Conservation (phyloP, 73 alveolate genomes). For the Uronychia binucleata region DNA sequence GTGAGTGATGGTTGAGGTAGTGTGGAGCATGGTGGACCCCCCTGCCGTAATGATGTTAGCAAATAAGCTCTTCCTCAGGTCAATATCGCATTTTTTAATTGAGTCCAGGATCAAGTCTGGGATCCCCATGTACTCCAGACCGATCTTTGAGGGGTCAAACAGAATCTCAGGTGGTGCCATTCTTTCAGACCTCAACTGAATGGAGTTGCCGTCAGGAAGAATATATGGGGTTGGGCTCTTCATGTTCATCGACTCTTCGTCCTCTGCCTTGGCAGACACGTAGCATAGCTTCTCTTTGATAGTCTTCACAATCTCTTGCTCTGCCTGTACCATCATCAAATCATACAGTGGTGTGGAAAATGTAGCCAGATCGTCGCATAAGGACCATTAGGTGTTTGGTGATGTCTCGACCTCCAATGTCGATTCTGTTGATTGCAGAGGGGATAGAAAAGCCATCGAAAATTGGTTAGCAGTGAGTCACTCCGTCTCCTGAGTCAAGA, state of each 20-base stretch:
- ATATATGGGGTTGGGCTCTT: constrained; percentile 47
- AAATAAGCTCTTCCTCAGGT: constrained; percentile 75
- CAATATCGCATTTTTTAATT: constrained; percentile 85
- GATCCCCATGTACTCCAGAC: constrained; percentile 85
- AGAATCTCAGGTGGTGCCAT: constrained; percentile 93
- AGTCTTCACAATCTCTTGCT: constrained; percentile 81
- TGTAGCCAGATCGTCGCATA: constrained; percentile 85
- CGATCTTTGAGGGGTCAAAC: constrained; percentile 88
- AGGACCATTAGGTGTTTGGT: constrained; percentile 86
- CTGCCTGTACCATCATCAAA: constrained; percentile 69
- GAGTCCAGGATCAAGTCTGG: constrained; percentile 80
- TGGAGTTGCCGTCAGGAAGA: constrained; percentile 89
- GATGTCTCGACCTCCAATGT: constrained; percentile 94
- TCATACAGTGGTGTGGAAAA: constrained; percentile 92
- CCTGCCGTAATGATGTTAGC: constrained; percentile 78
- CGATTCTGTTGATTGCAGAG: constrained; percentile 79
- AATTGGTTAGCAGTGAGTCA: constrained; percentile 80
- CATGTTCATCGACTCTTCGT: constrained; percentile 10
- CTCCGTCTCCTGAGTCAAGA: constrained; percentile 91
- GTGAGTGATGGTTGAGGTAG: constrained; percentile 59
- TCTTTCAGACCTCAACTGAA: constrained; percentile 74
- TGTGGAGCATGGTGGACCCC: constrained; percentile 75
- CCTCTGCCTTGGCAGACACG: constrained; percentile 6
- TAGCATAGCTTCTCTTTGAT: constrained; percentile 82
- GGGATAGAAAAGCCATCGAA: constrained; percentile 87